Conservation (phyloP, 768 basidiomycete species). For the Daedaleopsis nitida region DNA sequence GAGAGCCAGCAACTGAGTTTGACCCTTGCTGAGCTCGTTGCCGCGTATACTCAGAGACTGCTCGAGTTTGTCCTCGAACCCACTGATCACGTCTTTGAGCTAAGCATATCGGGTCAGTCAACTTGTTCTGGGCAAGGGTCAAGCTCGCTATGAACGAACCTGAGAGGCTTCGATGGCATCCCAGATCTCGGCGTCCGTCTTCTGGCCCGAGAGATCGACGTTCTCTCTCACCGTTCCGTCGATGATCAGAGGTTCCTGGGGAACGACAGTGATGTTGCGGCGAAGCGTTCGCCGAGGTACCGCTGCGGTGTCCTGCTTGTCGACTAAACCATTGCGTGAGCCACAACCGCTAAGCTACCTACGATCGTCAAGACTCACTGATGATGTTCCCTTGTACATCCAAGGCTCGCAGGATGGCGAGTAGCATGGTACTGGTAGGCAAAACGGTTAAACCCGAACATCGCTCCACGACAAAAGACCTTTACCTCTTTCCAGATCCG, state of each 20-base stretch:
- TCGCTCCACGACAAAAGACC: too few relatives aligned
- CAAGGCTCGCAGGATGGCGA: slow-evolving; percentile 85
- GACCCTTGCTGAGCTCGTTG: slow-evolving; percentile 41
- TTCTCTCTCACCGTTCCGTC: slow-evolving; percentile 78
- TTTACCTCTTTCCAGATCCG: slow-evolving; percentile 62
- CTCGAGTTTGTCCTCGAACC: not conserved
- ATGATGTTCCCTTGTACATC: slow-evolving; percentile 69
- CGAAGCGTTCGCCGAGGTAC: slow-evolving; percentile 84
- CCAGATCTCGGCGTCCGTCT: slow-evolving; percentile 63
- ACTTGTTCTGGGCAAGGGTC: too few relatives aligned
- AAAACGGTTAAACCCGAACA: too few relatives aligned
- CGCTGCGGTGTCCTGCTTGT: slow-evolving; percentile 67
- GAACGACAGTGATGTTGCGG: slow-evolving; percentile 81
- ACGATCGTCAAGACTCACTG: slow-evolving; percentile 38
- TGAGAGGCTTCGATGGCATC: slow-evolving; percentile 72
- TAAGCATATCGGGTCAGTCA: slow-evolving; percentile 27
- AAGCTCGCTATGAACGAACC: slow-evolving; percentile 53
- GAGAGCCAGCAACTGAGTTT: slow-evolving; percentile 85
- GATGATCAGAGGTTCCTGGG: slow-evolving; percentile 83
- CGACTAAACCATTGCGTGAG: slow-evolving; percentile 27
- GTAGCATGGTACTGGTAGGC: slow-evolving; percentile 54
- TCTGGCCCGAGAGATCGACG: slow-evolving; percentile 80
- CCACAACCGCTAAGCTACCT: too few relatives aligned
- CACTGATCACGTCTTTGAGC: not conserved
- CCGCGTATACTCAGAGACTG: not conserved